A percentile compares a stretch with the other conserved stretches of the same genome.
Conservation (phyloP, 768 basidiomycete genomes). For the Trichaptum fuscoviolaceum region DNA sequence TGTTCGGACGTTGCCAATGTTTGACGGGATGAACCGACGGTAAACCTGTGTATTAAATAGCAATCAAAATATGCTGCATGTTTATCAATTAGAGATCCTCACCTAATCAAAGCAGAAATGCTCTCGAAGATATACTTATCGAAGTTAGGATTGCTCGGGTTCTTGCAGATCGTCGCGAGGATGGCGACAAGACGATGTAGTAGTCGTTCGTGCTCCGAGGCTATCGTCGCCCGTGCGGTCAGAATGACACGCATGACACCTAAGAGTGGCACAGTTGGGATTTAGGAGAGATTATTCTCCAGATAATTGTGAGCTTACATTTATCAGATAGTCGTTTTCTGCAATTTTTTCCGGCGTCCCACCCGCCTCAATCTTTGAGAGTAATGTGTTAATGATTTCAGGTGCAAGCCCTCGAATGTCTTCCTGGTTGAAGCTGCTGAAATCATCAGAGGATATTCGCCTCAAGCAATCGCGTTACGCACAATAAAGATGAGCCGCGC, state of each 20-base stretch:
- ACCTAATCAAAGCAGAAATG: slow-evolving; percentile 91
- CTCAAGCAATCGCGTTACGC: slow-evolving; percentile 23
- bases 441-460: background rate
- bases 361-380: slow-evolving; percentile 74
- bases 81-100: slow-evolving; percentile 10
- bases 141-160: slow-evolving; percentile 96
- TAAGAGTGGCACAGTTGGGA: slow-evolving; percentile 24
- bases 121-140: slow-evolving; percentile 98
- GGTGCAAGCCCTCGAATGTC: slow-evolving; percentile 85
- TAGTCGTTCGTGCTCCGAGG: slow-evolving; percentile 56
- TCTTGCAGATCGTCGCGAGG: slow-evolving; percentile 84
- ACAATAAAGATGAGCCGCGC: slow-evolving; percentile 71
- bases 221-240: slow-evolving; percentile 76
- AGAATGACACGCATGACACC: slow-evolving; percentile 92
- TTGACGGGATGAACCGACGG: slow-evolving; percentile 63
- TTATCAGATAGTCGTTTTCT: slow-evolving; percentile 97
- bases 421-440: slow-evolving; percentile 71
- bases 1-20: slow-evolving; percentile 74
- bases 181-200: slow-evolving; percentile 76
- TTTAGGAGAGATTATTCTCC: background rate
- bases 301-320: slow-evolving; percentile 48
- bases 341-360: slow-evolving; percentile 87
- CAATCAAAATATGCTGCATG: background rate
- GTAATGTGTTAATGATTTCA: slow-evolving; percentile 61
- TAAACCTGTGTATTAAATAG: slow-evolving; percentile 50